These are phyloP conservation scores for Euphorbia schlechtendalii DNA, from an alignment of 441 rosid species.

Conservation along the genomic window DNA sequence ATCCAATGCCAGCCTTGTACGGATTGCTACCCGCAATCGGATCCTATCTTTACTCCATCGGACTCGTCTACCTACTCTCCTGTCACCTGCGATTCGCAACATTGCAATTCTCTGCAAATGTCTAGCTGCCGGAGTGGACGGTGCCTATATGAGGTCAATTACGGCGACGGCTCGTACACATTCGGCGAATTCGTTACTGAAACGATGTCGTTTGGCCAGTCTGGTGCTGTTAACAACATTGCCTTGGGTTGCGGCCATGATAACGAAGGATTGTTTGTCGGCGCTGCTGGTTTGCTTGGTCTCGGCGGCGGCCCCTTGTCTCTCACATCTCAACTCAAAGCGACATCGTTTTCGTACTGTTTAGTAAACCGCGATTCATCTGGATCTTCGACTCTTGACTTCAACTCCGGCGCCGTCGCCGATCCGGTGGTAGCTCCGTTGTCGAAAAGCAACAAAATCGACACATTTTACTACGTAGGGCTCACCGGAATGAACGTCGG, in stretches of 20 bases:
- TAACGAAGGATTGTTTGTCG: conserved; percentile 79
- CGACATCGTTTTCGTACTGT: conserved; percentile 70
- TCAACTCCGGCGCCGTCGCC: conserved; percentile 40
- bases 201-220: conserved; percentile 56
- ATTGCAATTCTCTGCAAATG: conserved; percentile 56
- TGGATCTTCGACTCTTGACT: conserved; percentile 58
- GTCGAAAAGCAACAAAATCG: conserved; percentile 56
- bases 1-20: conserved; percentile 81
- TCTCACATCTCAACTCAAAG: conserved; percentile 57
- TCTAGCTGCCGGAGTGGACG: conserved; percentile 48
- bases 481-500: conserved; percentile 82
- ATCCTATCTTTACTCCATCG: conserved; percentile 63
- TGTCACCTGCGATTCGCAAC: conserved; percentile 47
- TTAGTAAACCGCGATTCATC: conserved; percentile 67
- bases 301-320: conserved; percentile 81
- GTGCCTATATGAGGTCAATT: conserved; percentile 75
- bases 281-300: conserved; percentile 76
- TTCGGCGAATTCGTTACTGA: conserved; percentile 70
- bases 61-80: conserved; percentile 46
- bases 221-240: conserved; percentile 44
- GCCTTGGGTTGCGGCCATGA: conserved; percentile 87
- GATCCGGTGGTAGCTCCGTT: conserved; percentile 53
- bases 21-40: conserved; percentile 67
- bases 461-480: conserved; percentile 75
- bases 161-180: conserved; percentile 89